These are phyloP conservation scores for Dianthus caryophyllus DNA, from an alignment of 148 eudicot species.

Conservation along the genomic window DNA sequence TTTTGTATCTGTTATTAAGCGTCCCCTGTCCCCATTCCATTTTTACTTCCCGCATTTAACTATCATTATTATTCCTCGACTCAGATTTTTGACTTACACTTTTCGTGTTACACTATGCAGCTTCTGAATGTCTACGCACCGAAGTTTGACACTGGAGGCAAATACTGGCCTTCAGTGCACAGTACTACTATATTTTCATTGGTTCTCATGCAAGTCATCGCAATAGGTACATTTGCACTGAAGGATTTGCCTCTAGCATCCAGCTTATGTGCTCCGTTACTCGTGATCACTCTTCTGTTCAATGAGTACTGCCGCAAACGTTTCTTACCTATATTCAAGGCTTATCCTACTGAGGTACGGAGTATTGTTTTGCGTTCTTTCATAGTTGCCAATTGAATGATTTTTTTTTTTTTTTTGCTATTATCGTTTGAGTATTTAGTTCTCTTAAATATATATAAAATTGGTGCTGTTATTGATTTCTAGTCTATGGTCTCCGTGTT, in stretches of 20 bases:
- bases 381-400: not conserved
- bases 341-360: conserved; percentile 80
- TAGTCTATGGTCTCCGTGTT: too few relatives aligned
- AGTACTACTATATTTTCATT: conserved; percentile 67
- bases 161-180: conserved; percentile 82
- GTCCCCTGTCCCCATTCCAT: too few relatives aligned
- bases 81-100: not conserved
- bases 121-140: conserved; percentile 75
- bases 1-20: not conserved
- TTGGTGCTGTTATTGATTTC: too few relatives aligned
- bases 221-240: conserved; percentile 74
- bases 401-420: not conserved
- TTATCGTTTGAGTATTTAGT: too few relatives aligned
- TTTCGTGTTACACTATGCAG: conserved; percentile 37
- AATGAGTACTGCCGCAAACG: conserved; percentile 72
- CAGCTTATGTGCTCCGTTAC: conserved; percentile 62
- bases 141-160: conserved; percentile 72
- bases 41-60: too few relatives aligned
- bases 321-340: conserved; percentile 65
- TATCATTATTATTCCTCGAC: too few relatives aligned
- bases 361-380: not conserved
- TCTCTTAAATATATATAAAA: too few relatives aligned
- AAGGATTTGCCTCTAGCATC: conserved; percentile 76
- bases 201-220: conserved; percentile 81
- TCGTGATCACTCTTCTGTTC: conserved; percentile 74